Evolutionary conservation across 192 early-diverging fungal species (phyloP), one percentile per base, ranked within the genome.

Genomic region (Coemansia sp.): DNA sequence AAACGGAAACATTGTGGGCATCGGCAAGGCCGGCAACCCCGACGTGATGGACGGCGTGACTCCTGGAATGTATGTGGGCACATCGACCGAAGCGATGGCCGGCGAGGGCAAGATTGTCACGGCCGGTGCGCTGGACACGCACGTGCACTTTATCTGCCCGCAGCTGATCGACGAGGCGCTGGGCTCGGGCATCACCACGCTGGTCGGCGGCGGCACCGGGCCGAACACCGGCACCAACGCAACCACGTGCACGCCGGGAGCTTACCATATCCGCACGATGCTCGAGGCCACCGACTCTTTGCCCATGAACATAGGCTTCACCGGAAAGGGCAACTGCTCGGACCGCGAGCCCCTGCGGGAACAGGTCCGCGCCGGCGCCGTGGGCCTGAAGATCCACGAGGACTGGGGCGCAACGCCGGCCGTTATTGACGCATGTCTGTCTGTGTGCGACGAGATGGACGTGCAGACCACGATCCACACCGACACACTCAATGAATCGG

Each of bases 21-120:
- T 98, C 57, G 96, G 95, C 44, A 98, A 98, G 74, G 92, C 96
- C 26, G 96, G 95, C 19, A 98, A 98, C 74, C 95, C 96, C 3
- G 91, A 96, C 71, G 88, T 95, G n/a, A 97, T 97, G 94, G 91
- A 92, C 11, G 90, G 88, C 15, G 91, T 98, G 9, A 90, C 89
- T 22, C 86, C 87, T 14, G 92, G 92, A 7, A 94, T 98, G 94
- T 71, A 88, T 25, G 87, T 94, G 34, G 96, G 96, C 50, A 87
- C 87, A 2, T 81, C 88, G 7, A 98, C 96, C 5, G 96, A 98
- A 71, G 93, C 92, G 2, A 83, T 96, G 65, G 89, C 93, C 5
- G 94, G 88, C 50, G 96, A 98, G 73, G 90, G 93, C 44, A 79
- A 85, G 59, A 96, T 98, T 34, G 87, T 97, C 34, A 96, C 94